Evolutionary conservation across 2,329 filamentous ascomycete species (phyloP), one percentile per base, ranked within the genome.

Genomic region (Diaporthe longicolla): DNA sequence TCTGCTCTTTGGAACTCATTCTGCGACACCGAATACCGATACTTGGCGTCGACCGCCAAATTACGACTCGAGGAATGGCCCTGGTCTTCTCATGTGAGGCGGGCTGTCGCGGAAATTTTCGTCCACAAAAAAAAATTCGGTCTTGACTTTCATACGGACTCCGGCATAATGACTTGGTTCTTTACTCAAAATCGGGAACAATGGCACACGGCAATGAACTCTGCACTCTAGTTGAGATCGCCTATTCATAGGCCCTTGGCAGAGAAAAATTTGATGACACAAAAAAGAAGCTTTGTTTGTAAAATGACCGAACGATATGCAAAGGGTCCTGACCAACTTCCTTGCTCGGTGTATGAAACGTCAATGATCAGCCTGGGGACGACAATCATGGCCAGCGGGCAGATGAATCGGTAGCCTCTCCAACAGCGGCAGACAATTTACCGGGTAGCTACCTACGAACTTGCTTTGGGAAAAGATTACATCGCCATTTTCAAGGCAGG

Each of bases 101-200:
- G 59, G 68, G 52, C 45, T 74, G 50, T 69, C 48, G 29, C 70
- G 71, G 54, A 4, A 13, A 68, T 50, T 57, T 58, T 50, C 54
- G 61, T 70, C 57, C 50, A 45, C 29, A 52, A 73, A 65, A 71
- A 73, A 65, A 69, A 58, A 69, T 43, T 68, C 66, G 72, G 68
- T 74, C 70, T 75, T 70, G 61, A 74, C 61, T 58, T 66, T 59
- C 24, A 54, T 73, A 61, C 68, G 74, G 74, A 71, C 58, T 61
- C 55, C 65, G 71, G 74, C 74, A 73, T 69, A 72, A 74, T 57
- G 66, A 74, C 48, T 69, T 71, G 71, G 59, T 63, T 63, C 52
- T 73, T 69, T 48, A 43, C 32, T 66, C 63, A 71, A 70, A 73
- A 71, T 59, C 72, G 57, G 69, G 72, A 74, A 75, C 63, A 69